Base-by-base conservation (phyloP, 2,329 filamentous ascomycete species). In the Xylariaceae sp. region DNA sequence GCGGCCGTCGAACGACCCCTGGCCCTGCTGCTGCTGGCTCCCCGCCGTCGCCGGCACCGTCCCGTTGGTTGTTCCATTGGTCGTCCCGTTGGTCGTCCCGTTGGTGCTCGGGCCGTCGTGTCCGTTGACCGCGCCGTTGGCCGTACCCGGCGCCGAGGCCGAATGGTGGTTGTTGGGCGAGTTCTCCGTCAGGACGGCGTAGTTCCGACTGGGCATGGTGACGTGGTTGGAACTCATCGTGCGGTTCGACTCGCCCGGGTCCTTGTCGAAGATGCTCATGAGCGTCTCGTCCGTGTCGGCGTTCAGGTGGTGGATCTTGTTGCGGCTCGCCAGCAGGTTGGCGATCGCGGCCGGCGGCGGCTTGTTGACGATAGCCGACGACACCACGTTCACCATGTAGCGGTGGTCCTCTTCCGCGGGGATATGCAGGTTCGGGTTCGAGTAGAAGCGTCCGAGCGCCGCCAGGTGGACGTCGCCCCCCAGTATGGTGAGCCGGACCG, bases 301-400 rank as follows among this genome's bases (percentile, higher is more conserved):
- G 55, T 81, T 72, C 31, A 83, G 60, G 45, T 83, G 79, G 49
- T 83, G 79, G 31, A 83, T 75, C 61, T 80, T 95, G 67, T 96
- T 96, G 39, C 92, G 75, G 53, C 82, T 80, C 38, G 94, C 90
- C 34, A 98, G 72, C 30, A 94, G 75, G 57, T 98, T 94, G 9
- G 88, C 88, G 52, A 98, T 83, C 48, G 63, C 89, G 56, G 82
- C 77, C 1, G 90, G 87, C 11, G 89, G 87, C 3, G 92, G 92
- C 49, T 90, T 90, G 57, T 98, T 95, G 45, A 93, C 89, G 51
- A 98, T 96, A 19, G 89, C 89, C 1, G 89, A 95, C 5, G 88
- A 94, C 33, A 96, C 74, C 14, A 98, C 73, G 52, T 98, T 98
- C 32, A 81, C 83, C 78, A 98, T 96, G 59, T 96, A 96, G 36